phyloP scores from a whole-genome alignment of 2,329 filamentous ascomycete species.

The Phialophora macrospora region DNA sequence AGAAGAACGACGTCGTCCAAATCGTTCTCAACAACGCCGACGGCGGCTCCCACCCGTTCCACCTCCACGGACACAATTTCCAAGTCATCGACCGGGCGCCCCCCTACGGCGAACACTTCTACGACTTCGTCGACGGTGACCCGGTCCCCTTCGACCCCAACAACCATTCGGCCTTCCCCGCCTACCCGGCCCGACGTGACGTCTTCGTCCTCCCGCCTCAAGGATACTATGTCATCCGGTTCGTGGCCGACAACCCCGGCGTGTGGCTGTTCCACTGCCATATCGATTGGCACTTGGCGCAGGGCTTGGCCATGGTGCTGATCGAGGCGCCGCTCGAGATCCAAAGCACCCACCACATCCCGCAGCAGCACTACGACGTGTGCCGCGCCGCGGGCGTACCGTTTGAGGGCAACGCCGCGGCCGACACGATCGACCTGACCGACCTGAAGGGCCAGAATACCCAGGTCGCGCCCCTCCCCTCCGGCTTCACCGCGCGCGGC shows the following conservation, averaged over 20 bases:
- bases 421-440: constrained; percentile 66
- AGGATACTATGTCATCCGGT: constrained; percentile 61
- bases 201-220: constrained; percentile 60
- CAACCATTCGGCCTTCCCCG: constrained; percentile 35
- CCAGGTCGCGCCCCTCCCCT: constrained; percentile 64
- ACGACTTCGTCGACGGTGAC: constrained; percentile 53
- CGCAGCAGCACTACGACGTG: constrained; percentile 36
- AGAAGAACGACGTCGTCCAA: constrained; percentile 59
- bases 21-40: constrained; percentile 49
- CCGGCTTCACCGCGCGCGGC: constrained; percentile 69
- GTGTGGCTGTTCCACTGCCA: constrained; percentile 59
- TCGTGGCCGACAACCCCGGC: constrained; percentile 60
- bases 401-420: constrained; percentile 72
- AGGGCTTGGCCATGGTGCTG: constrained; percentile 50
- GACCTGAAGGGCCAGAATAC: constrained; percentile 64
- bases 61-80: constrained; percentile 76
- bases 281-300: constrained; percentile 59
- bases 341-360: constrained; percentile 61
- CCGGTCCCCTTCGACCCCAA: constrained; percentile 39
- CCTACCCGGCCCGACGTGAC: constrained; percentile 50
- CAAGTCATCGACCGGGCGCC: constrained; percentile 66
- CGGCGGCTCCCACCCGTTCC: constrained; percentile 64
- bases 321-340: constrained; percentile 52
- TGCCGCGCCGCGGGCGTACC: constrained; percentile 53
- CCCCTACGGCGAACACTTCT: constrained; percentile 62